Evolutionary conservation across 2,329 filamentous ascomycete genomes (phyloP).

Genomic region (Chaetomium globosum): DNA sequence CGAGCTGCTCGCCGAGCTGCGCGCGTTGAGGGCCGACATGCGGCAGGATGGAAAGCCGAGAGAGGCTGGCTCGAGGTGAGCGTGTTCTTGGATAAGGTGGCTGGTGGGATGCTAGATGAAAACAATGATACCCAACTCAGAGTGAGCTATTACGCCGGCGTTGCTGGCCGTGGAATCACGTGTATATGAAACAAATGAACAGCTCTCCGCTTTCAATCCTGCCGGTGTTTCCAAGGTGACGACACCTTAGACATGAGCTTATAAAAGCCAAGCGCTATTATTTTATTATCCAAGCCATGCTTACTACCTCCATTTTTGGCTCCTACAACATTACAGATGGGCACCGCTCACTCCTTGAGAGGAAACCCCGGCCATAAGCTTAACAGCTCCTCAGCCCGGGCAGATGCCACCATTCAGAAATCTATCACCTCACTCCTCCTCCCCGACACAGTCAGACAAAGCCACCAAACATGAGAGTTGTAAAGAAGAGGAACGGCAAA

Average conservation of each 20-base stretch:
- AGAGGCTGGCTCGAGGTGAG: slow-evolving; percentile 3
- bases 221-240: background rate
- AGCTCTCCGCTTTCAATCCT: background rate
- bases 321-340: background rate
- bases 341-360: background rate
- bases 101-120: slow-evolving; percentile 5
- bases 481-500: background rate
- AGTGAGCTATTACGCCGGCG: slow-evolving; percentile 6
- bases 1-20: slow-evolving; percentile 31
- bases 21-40: slow-evolving; percentile 27
- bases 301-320: background rate
- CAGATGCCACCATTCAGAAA: background rate
- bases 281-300: background rate
- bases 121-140: slow-evolving; percentile 34
- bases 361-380: background rate
- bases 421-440: background rate
- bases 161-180: background rate
- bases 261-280: background rate
- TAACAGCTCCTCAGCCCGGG: background rate
- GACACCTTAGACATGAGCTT: background rate
- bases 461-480: background rate
- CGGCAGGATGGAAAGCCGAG: slow-evolving; percentile 9
- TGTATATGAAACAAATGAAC: background rate
- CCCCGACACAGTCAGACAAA: background rate
- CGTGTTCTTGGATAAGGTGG: background rate